Percentiles rank a stretch among this genome's conserved stretches.
Evolutionary conservation across 768 basidiomycete genomes (phyloP).

Genomic region (Russula sp.): DNA sequence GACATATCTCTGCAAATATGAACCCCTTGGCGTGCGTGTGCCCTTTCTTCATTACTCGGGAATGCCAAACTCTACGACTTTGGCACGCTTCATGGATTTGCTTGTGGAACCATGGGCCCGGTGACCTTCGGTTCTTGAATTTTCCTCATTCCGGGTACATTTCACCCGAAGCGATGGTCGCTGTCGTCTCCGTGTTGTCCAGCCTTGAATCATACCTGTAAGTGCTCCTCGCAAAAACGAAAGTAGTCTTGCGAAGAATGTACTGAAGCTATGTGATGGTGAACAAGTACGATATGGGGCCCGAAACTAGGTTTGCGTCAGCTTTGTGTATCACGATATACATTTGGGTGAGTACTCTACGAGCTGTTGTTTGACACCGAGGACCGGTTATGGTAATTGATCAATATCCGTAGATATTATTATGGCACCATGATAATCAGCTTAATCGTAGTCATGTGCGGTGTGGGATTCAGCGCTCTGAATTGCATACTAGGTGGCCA

Average conservation of each 20-base stretch:
- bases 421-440: slow-evolving; percentile 51
- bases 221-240: slow-evolving; percentile 15
- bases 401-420: slow-evolving; percentile 45
- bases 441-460: slow-evolving; percentile 46
- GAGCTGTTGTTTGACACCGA: slow-evolving; percentile 25
- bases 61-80: slow-evolving; percentile 29
- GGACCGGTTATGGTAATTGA: background rate
- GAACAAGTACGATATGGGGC: slow-evolving; percentile 68
- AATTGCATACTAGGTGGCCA: slow-evolving; percentile 64
- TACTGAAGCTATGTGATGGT: slow-evolving; percentile 34
- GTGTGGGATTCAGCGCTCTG: slow-evolving; percentile 56
- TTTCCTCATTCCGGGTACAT: no score
- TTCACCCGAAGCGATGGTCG: no score
- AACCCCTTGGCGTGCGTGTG: slow-evolving; percentile 41
- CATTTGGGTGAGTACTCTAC: slow-evolving; percentile 45
- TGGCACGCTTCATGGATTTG: slow-evolving; percentile 38
- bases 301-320: slow-evolving; percentile 77
- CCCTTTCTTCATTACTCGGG: background rate
- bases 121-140: no score
- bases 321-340: slow-evolving; percentile 71
- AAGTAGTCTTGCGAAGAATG: background rate
- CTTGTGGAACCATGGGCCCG: slow-evolving; percentile 48
- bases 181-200: no score
- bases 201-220: no score
- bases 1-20: slow-evolving; percentile 42